Base-by-base conservation (phyloP, 257 asterid species). In the Fraxinus quadrangulata region DNA sequence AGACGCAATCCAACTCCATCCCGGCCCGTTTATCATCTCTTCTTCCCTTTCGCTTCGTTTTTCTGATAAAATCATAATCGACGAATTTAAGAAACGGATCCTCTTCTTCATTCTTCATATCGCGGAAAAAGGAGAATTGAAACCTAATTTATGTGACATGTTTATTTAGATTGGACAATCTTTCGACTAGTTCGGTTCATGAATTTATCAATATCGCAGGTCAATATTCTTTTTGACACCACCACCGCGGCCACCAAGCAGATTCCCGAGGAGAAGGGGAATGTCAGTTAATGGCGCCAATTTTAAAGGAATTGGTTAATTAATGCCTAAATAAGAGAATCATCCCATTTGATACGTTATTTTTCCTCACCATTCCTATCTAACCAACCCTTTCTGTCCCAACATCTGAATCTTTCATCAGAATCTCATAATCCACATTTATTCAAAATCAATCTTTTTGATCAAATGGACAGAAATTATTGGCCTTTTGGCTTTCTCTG, bases 1-100 rank as follows among this genome's bases (percentile, higher is more conserved):
- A 77, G 78, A 87, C 21, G 86, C 85, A 24, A 89, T 89, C 99
- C 99, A 95, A 82, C 96, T 91, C 98, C 99, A 95, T 24, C 98
- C 82, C 11, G 96, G 93, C 17, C 82, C 80, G 59, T 77, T 75
- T 70, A 36, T 31, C 77, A 84, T n/a, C 21, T 81, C 88, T 21
- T 86, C 88, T 74, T 81, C 89, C 21, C 61, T 31, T 49, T 78
- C 91, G 23, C 81, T 82, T 9, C 19, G 83, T 61, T 73, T 66
- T 72, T 83, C 77, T 39, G 34, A 79, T 70, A 96, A 59, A 40
- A 86, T 79, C 85, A 76, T 86, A 86, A 45, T 90, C 91, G 49
- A 87, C 85, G 87, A 96, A 93, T 47, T 82, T 85, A 26, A 95
- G 87, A 83, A 95, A 86, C 23, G 92, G 88, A 73, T 92, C 96